These are phyloP conservation scores for Euphorbia celastroides DNA, from an alignment of 441 rosid species.

Conservation along the genomic window DNA sequence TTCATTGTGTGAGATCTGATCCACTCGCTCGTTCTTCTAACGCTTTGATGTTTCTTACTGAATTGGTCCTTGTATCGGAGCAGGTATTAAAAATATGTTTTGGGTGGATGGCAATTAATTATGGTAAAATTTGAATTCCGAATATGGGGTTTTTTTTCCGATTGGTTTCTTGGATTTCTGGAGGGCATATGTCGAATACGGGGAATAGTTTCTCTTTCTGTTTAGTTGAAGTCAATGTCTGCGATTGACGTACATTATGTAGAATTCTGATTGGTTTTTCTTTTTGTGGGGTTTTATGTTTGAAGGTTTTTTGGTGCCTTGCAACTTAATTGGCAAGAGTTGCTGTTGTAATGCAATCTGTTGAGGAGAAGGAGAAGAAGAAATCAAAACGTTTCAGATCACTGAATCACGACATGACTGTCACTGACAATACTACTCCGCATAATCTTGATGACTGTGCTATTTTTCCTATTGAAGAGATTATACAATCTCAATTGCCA, in stretches of 20 bases:
- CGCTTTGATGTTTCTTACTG: background rate
- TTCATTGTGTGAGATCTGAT: slow-evolving; percentile 25
- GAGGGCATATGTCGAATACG: slow-evolving; percentile 3
- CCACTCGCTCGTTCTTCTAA: slow-evolving; percentile 22
- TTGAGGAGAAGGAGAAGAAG: slow-evolving; percentile 27
- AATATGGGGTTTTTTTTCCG: background rate
- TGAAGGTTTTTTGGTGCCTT: slow-evolving; percentile 16
- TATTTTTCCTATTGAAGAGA: slow-evolving; percentile 65
- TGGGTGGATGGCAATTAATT: background rate
- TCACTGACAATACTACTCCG: slow-evolving; percentile 39
- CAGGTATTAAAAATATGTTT: slow-evolving; percentile 8
- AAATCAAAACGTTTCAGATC: slow-evolving; percentile 46
- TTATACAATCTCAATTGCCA: slow-evolving; percentile 83
- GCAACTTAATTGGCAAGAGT: slow-evolving; percentile 20
- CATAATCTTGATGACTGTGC: slow-evolving; percentile 37
- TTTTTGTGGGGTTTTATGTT: slow-evolving; percentile 1
- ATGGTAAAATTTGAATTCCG: background rate
- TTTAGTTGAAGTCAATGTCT: background rate
- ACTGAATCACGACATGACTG: slow-evolving; percentile 43
- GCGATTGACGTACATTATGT: background rate
- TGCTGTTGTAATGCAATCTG: slow-evolving; percentile 56
- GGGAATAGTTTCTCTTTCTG: background rate
- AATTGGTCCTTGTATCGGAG: slow-evolving; percentile 21
- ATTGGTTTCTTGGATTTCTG: slow-evolving; percentile 18
- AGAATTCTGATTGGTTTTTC: background rate